Conservation (phyloP, 108 stramenopile genomes). For the Pseudonitzschia pungens region DNA sequence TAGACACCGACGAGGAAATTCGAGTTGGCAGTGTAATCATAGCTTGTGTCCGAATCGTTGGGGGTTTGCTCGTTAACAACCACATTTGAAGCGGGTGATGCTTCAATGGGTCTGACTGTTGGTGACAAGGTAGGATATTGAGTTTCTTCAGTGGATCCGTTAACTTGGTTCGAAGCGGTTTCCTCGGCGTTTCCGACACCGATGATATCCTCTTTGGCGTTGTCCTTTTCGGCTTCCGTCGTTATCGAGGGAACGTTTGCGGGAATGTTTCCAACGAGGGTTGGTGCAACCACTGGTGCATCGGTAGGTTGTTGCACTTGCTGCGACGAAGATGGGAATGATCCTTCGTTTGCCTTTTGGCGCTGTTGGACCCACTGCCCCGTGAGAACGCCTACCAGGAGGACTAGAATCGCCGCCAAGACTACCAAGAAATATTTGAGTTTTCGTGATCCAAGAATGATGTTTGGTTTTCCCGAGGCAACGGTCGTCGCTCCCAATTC, state of each 20-base stretch:
- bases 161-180: neutral
- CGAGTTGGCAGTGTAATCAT: slow-evolving; percentile 20
- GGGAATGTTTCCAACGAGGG: neutral
- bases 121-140: neutral
- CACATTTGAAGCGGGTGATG: neutral
- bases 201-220: neutral
- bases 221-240: neutral
- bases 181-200: neutral
- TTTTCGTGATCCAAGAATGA: neutral
- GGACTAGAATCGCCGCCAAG: neutral
- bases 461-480: neutral
- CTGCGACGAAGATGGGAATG: neutral
- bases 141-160: neutral
- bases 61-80: slow-evolving; percentile 3
- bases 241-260: neutral
- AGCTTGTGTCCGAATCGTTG: neutral
- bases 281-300: neutral
- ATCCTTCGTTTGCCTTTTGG: neutral
- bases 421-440: neutral
- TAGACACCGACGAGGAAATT: slow-evolving; percentile 31
- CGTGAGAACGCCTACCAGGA: slow-evolving; percentile 3
- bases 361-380: slow-evolving; percentile 6
- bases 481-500: slow-evolving; percentile 4
- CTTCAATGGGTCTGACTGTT: neutral
- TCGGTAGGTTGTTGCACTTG: neutral